A percentile compares a stretch with the other conserved stretches of the same genome.
These are phyloP conservation scores for Gracilariopsis chorda DNA, from an alignment of 23 red algal species.

Conservation along the genomic window DNA sequence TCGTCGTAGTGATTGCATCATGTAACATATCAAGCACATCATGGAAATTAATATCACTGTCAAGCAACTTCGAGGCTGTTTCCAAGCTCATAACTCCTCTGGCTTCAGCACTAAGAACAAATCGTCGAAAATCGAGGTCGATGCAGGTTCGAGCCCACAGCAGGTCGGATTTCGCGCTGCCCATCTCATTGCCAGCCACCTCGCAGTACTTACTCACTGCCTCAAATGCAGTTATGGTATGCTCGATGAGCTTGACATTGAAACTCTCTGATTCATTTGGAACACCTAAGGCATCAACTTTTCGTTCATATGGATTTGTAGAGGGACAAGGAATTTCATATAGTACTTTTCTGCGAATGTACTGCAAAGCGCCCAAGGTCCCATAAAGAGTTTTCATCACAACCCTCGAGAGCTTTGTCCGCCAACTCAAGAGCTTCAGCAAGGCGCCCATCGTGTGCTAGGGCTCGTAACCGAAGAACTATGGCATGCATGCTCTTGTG, in stretches of 20 bases:
- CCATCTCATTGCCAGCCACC: slow-evolving; percentile 60
- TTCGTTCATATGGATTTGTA: neutral
- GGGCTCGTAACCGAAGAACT: slow-evolving; percentile 38
- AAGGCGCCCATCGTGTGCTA: slow-evolving; percentile 58
- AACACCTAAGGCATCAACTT: neutral
- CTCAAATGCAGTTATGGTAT: slow-evolving; percentile 67
- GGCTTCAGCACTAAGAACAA: slow-evolving; percentile 26
- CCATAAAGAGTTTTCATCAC: slow-evolving; percentile 56
- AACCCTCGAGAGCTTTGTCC: slow-evolving; percentile 44
- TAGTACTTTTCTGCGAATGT: slow-evolving; percentile 56
- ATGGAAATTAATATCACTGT: slow-evolving; percentile 27
- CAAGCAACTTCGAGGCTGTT: slow-evolving; percentile 25
- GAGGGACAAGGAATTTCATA: slow-evolving; percentile 47
- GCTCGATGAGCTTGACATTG: slow-evolving; percentile 31
- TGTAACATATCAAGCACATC: slow-evolving; percentile 62
- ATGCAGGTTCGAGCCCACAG: slow-evolving; percentile 61
- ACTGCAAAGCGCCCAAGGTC: slow-evolving; percentile 59
- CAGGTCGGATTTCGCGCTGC: slow-evolving; percentile 60
- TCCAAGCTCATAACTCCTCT: slow-evolving; percentile 57
- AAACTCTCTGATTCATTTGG: neutral
- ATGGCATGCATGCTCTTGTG: neutral
- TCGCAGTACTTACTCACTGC: slow-evolving; percentile 64
- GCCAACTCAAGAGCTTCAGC: slow-evolving; percentile 65
- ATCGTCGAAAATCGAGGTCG: slow-evolving; percentile 52
- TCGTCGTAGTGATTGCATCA: slow-evolving; percentile 16